Evolutionary conservation across 208 protist genomes (phyloP), one percentile per base, ranked within the genome.

Genomic region (Balamuthia mandrillaris): DNA sequence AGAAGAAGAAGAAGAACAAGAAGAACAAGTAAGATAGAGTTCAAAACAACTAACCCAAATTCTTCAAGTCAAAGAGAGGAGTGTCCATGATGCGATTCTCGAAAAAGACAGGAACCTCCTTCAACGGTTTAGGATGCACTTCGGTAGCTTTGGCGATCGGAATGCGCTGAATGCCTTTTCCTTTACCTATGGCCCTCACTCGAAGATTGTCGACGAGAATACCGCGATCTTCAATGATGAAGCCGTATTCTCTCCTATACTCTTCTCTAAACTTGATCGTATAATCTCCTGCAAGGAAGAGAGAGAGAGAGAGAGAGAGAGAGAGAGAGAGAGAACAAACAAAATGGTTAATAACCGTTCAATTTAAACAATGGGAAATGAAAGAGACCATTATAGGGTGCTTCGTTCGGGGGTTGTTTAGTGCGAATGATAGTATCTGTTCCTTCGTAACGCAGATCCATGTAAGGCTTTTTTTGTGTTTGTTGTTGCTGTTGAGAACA

Each of bases 181-280:
- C 65, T 42, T 58, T 86, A 70, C 91, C 89, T 58, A 89, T 89
- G 31, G 89, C 94, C 49, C 96, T 93, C 18, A 98, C 93, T 65
- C 96, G 91, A 24, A 98, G 88, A 75, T 96, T 96, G 88, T 98
- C 96, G 44, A 98, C 90, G 27, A 96, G 54, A 60, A 98, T 92
- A 49, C 87, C 47, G 7, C 95, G 86, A n/a, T 89, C 86, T 14
- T 60, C 81, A 7, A 97, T 90, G n/a, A 93, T 87, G 70, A 97
- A 97, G 31, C 95, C 95, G 92, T 95, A 97, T 81, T 97, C 94
- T 61, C 92, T 92, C 78, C 92, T 78, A 83, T 97, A 97, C 65
- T 92, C 86, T 21, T 84, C 52, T 65, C 94, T 84, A 84, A 97
- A 97, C 45, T 88, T 81, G 21, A n/a, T 24, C 84, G 89, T 79